Conservation (phyloP, 805 yeast species). For the Pichia occidentalis region DNA sequence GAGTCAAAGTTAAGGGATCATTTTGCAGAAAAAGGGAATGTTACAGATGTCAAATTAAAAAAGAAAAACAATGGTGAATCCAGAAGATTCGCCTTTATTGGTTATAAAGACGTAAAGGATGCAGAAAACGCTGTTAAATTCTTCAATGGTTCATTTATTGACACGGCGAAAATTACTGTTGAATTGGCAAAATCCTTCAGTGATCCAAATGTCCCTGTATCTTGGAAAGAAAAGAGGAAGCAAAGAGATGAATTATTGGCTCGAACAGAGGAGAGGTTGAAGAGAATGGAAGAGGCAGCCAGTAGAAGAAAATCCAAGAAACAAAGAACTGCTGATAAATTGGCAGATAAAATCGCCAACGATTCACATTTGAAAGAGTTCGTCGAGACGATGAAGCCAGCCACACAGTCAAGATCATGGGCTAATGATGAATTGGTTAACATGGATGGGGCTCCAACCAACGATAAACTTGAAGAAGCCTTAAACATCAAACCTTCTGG, state of each 20-base stretch:
- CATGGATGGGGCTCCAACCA: slow-evolving; percentile 40
- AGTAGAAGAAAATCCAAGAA: slow-evolving; percentile 37
- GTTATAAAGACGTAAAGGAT: slow-evolving; percentile 65
- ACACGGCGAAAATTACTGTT: slow-evolving; percentile 75
- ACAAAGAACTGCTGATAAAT: slow-evolving; percentile 31
- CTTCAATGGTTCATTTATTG: slow-evolving; percentile 73
- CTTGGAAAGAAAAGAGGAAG: slow-evolving; percentile 48
- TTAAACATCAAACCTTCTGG: slow-evolving; percentile 22
- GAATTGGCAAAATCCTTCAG: slow-evolving; percentile 78
- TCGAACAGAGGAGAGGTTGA: slow-evolving; percentile 44
- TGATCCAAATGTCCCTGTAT: slow-evolving; percentile 73
- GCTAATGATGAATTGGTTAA: slow-evolving; percentile 51
- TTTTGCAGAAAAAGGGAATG: slow-evolving; percentile 45
- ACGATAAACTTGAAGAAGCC: slow-evolving; percentile 38
- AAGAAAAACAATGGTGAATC: slow-evolving; percentile 78
- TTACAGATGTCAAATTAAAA: slow-evolving; percentile 76
- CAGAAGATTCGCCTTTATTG: slow-evolving; percentile 89
- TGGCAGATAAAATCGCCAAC: slow-evolving; percentile 56
- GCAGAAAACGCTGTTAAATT: slow-evolving; percentile 73
- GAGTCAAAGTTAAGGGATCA: slow-evolving; percentile 68
- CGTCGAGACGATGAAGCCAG: slow-evolving; percentile 76
- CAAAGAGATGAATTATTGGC: slow-evolving; percentile 44
- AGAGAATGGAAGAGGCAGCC: slow-evolving; percentile 42
- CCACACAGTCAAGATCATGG: slow-evolving; percentile 68
- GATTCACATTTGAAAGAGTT: slow-evolving; percentile 73